These are phyloP conservation scores for Amauroascus niger DNA, from an alignment of 2,329 filamentous ascomycete species.

Conservation along the genomic window DNA sequence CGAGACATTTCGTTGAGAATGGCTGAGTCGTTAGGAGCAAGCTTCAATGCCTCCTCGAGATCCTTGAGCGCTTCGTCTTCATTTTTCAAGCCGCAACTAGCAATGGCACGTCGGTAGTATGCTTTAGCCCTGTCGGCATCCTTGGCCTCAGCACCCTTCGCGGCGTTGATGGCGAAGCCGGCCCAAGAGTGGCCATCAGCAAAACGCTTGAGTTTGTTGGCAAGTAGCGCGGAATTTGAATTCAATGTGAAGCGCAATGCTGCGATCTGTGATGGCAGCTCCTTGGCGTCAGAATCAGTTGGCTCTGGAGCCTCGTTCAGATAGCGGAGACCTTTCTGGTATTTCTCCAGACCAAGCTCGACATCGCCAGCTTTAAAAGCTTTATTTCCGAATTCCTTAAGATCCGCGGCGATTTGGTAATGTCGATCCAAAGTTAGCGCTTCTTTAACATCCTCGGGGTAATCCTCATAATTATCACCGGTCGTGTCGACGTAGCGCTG, in stretches of 20 bases:
- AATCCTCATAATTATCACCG: conserved; percentile 91
- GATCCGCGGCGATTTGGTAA: conserved; percentile 67
- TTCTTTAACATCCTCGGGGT: conserved; percentile 69
- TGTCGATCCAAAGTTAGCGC: conserved; percentile 58
- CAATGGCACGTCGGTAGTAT: conserved; percentile 69
- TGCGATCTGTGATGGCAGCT: conserved; percentile 57
- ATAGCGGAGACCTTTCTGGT: conserved; percentile 86
- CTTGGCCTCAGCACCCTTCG: conserved; percentile 53
- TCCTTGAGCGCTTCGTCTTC: conserved; percentile 70
- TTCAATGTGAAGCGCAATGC: conserved; percentile 75
- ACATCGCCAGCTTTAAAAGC: conserved; percentile 76
- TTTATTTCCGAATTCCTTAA: conserved; percentile 87
- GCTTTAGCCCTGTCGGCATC: conserved; percentile 77
- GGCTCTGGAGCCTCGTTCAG: conserved; percentile 71
- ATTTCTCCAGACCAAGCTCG: conserved; percentile 69
- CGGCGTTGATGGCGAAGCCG: conserved; percentile 57
- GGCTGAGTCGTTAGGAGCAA: conserved; percentile 65
- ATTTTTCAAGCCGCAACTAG: conserved; percentile 67
- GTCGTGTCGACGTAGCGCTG: conserved; percentile 65
- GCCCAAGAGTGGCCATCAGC: conserved; percentile 62
- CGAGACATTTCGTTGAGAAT: conserved; percentile 63
- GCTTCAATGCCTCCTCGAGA: conserved; percentile 62
- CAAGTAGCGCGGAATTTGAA: conserved; percentile 77
- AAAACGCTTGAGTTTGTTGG: conserved; percentile 67
- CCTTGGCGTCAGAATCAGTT: conserved; percentile 58